These are phyloP conservation scores for Saturnispora serradocipensis DNA, from an alignment of 805 yeast genomes.

Conservation along the genomic window DNA sequence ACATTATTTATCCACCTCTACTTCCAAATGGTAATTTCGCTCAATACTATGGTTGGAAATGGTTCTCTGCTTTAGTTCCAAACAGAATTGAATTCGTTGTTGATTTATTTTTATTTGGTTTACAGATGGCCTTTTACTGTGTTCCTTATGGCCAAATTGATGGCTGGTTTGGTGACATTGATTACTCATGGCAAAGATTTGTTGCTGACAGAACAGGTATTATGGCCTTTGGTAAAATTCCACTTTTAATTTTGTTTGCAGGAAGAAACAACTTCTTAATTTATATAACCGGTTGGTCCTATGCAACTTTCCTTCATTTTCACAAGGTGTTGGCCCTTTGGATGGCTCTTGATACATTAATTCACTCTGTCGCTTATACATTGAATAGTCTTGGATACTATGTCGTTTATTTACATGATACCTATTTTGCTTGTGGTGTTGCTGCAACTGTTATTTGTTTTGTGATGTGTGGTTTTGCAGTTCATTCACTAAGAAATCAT, in stretches of 20 bases:
- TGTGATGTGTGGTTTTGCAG: constrained; percentile 39
- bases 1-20: constrained; percentile 32
- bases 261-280: constrained; percentile 38
- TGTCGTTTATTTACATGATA: constrained; percentile 1
- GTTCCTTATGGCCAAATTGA: constrained; percentile 8
- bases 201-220: constrained; percentile 31
- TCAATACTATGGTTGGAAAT: constrained; percentile 12
- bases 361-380: constrained; percentile 33
- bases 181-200: constrained; percentile 23
- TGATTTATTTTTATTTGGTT: constrained; percentile 7
- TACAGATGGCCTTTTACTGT: constrained; percentile 11
- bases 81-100: constrained; percentile 8
- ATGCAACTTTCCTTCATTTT: constrained; percentile 37
- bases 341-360: constrained; percentile 29
- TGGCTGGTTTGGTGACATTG: constrained; percentile 20
- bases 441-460: constrained; percentile 35
- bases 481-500: constrained; percentile 40
- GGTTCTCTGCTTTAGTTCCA: constrained; percentile 11
- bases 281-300: constrained; percentile 36
- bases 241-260: constrained; percentile 35
- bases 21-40: constrained; percentile 17
- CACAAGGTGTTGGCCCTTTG: constrained; percentile 62
- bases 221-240: constrained; percentile 30
- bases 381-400: constrained; percentile 10
- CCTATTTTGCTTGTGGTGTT: constrained; percentile 26